Conservation (phyloP, 768 basidiomycete species). For the Mrakia hoshinonis region DNA sequence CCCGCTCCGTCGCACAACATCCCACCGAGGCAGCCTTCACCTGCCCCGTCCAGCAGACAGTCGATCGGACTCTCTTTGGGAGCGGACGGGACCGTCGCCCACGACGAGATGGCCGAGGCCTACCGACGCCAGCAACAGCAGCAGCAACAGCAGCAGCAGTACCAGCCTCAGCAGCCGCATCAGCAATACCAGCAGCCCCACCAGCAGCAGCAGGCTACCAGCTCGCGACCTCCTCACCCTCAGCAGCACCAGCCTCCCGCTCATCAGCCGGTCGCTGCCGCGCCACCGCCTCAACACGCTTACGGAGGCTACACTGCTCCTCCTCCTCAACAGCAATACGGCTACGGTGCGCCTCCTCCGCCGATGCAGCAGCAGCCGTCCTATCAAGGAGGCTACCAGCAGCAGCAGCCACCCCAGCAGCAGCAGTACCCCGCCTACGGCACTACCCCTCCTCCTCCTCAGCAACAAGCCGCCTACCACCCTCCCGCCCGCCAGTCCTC, state of each 20-base stretch:
- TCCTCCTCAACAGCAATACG: neutral
- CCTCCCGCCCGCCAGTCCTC: constrained; percentile 27
- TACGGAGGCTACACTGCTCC: constrained; percentile 17
- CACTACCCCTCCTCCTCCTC: constrained; percentile 14
- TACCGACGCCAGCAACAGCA: constrained; percentile 33
- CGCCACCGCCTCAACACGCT: neutral
- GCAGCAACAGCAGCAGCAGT: constrained; percentile 24
- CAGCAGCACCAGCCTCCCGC: constrained; percentile 26
- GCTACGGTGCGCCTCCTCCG: neutral
- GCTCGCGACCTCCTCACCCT: constrained; percentile 11
- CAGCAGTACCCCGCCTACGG: constrained; percentile 20
- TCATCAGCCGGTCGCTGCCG: neutral
- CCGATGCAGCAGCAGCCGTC: neutral
- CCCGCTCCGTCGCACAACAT: constrained; percentile 32
- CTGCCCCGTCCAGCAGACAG: constrained; percentile 45
- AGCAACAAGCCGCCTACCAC: constrained; percentile 24
- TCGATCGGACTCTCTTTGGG: constrained; percentile 73
- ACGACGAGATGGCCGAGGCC: constrained; percentile 64
- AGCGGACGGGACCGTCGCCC: constrained; percentile 65
- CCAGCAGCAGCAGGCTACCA: constrained; percentile 9
- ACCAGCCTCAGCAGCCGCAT: constrained; percentile 28
- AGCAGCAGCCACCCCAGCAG: constrained; percentile 7
- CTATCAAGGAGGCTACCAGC: constrained; percentile 11
- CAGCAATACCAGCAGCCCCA: constrained; percentile 13
- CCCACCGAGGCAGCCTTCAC: constrained; percentile 42